Percentiles rank a stretch among this genome's conserved stretches.
These are phyloP conservation scores for Tetrahymena borealis DNA, from an alignment of 73 alveolate species.

Conservation along the genomic window DNA sequence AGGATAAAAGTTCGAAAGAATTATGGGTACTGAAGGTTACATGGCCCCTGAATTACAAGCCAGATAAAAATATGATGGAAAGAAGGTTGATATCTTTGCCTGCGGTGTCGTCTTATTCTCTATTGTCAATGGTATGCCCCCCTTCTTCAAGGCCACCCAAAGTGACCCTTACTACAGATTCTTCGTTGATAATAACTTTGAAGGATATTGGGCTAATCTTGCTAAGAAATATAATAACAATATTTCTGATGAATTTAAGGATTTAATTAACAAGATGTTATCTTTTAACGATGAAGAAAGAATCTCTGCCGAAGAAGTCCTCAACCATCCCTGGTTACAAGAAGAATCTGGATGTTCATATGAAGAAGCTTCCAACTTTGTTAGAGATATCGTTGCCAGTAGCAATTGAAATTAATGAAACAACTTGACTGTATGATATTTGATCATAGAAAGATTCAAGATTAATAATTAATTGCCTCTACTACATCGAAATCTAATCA, in stretches of 20 bases:
- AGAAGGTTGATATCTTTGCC: slow-evolving; percentile 23
- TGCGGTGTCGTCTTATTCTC: slow-evolving; percentile 29
- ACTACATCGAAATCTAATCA: background rate
- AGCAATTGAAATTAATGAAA: background rate
- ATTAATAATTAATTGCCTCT: background rate
- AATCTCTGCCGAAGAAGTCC: background rate
- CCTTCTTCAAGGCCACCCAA: slow-evolving; percentile 2
- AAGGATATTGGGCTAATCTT: slow-evolving; percentile 1
- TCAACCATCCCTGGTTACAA: background rate
- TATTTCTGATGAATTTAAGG: slow-evolving; percentile 47
- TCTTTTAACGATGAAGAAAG: slow-evolving; percentile 1
- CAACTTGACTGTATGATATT: background rate
- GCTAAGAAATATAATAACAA: slow-evolving; percentile 1
- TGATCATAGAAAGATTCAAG: background rate
- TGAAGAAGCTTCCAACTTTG: background rate
- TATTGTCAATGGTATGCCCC: slow-evolving; percentile 27
- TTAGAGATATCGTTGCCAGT: background rate
- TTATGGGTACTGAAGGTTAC: slow-evolving; percentile 15
- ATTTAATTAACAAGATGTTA: slow-evolving; percentile 46
- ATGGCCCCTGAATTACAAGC: slow-evolving; percentile 39
- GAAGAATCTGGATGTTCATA: background rate
- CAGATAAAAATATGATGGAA: background rate
- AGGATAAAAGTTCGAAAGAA: slow-evolving; percentile 3
- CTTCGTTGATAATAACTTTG: background rate
- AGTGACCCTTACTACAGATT: slow-evolving; percentile 13